Evolutionary conservation across 441 rosid species (phyloP), one percentile per base, ranked within the genome.

Genomic region (Capsella rubella): DNA sequence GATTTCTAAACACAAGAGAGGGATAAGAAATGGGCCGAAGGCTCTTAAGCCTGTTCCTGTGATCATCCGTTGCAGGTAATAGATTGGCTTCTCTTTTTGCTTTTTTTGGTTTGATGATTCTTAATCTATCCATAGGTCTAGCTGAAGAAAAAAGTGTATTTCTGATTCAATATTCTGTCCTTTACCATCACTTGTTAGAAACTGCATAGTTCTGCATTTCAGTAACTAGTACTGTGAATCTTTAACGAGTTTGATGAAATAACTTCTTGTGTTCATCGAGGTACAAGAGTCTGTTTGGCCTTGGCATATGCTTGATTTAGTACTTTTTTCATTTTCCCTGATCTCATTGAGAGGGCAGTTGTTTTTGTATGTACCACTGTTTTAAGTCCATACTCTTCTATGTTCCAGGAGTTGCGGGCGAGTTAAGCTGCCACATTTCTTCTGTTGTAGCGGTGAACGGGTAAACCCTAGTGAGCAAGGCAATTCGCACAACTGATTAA

Each of bases 1-100:
- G 97, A 82, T 78, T 68, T 83, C 94, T 64, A 87, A 75, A 53
- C 90, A 85, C 76, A 91, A 86, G 85, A 87, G 86, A 85, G 96
- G 97, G 57, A 91, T 90, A 56, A 82, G 97, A 80, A 95, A 92
- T 77, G 96, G 98, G 6, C 97, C 97, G 5, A 95, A 84, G 81
- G 95, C 93, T 73, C 87, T 89, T 81, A 95, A 92, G 74, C 97
- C 97, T 16, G 45, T 52, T 67, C 98, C 96, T 3, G 96, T 95
- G 13, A 92, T 90, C 59, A 71, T 95, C 67, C 89, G 93, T 43
- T 88, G 98, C 93, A 87, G 77, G 97, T 90, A 81, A 8, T 83
- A 27, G 32, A 67, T 74, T 21, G 12, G 8, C 25, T 35, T 37
- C 67, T 15, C 21, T 16, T 45, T 64, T 75, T 29, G 4, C 13